Percentiles rank a stretch among this genome's conserved stretches.
These are phyloP conservation scores for Babesia ovis DNA, from an alignment of 169 alveolate species.

Conservation along the genomic window DNA sequence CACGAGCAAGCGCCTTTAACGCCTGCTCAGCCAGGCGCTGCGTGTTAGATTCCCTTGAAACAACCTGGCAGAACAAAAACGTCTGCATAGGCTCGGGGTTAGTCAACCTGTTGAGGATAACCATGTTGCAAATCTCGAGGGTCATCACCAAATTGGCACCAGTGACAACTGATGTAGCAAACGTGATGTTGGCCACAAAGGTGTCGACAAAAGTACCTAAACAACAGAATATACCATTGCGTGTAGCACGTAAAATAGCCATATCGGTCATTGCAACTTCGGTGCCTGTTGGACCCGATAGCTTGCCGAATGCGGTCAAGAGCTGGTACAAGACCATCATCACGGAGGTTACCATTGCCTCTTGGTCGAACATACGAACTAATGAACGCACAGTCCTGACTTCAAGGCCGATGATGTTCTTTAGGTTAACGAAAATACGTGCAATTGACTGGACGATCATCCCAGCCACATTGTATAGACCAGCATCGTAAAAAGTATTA, in stretches of 20 bases:
- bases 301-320: constrained; percentile 11
- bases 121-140: constrained; percentile 48
- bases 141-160: constrained; percentile 8
- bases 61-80: constrained; percentile 37
- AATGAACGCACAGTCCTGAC: constrained; percentile 16
- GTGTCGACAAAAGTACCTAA: constrained; percentile 14
- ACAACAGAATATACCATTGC: constrained; percentile 5
- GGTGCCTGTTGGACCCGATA: constrained; percentile 4
- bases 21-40: constrained; percentile 59
- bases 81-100: constrained; percentile 39
- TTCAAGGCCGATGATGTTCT: constrained; percentile 18
- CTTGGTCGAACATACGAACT: constrained; percentile 15
- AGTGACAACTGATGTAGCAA: background rate
- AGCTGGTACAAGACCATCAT: constrained; percentile 54
- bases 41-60: constrained; percentile 38
- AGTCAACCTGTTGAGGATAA: constrained; percentile 49
- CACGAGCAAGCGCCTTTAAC: constrained; percentile 32
- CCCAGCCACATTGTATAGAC: constrained; percentile 44
- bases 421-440: constrained; percentile 25
- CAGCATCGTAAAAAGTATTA: constrained; percentile 11
- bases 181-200: background rate
- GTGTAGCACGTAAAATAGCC: background rate
- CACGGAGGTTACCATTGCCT: background rate
- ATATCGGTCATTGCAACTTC: background rate
- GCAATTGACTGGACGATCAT: constrained; percentile 48